Base-by-base conservation (phyloP, 129 eudicot genomes). In the Glebionis coronaria region DNA sequence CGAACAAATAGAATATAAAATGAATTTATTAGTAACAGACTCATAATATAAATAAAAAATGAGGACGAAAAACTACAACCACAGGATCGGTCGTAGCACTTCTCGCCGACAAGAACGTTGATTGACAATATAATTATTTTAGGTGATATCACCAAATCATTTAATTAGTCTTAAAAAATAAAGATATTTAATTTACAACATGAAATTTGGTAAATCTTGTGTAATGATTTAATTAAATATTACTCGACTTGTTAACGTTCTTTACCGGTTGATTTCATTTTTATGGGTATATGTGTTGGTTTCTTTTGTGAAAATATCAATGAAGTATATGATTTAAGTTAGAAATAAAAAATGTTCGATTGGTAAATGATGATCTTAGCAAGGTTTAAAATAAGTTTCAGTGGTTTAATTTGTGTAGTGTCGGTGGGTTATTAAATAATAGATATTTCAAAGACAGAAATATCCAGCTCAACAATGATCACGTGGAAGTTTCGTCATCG, bases 381-480 rank as follows among this genome's bases (percentile, higher is more conserved):
- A 23, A 27, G 71, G 58, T 27, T 1, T 15, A 27, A 21, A 65
- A 6, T 11, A 31, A 42, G 14, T 15, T 15, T 61, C 10, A 12
- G 53, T 54, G 27, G 29, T 16, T 50, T 31, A 12, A 18, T 3
- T 10, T 53, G 50, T 3, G 67, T 61, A 67, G 73, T 67, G 79
- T 75, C 79, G 79, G 79, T 75, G 64, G 79, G 58, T 44, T 53
- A 20, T 40, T 72, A 1, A 8, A 35, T n/a, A n/a, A n/a, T n/a
- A n/a, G n/a, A 61, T 49, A 16, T 9, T 31, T 1, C 7, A 61
- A 29, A 38, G 44, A 52, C 75, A 71, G 75, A 47, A 47, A 59
- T 60, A 59, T 71, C 49, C 68, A 71, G 75, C 75, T 60, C 60
- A 46, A 10, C 47, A 59, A 16, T 28, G 40, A 46, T 67, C 67